Conservation (phyloP, 352 stramenopile genomes). For the Phytophthora syringae region DNA sequence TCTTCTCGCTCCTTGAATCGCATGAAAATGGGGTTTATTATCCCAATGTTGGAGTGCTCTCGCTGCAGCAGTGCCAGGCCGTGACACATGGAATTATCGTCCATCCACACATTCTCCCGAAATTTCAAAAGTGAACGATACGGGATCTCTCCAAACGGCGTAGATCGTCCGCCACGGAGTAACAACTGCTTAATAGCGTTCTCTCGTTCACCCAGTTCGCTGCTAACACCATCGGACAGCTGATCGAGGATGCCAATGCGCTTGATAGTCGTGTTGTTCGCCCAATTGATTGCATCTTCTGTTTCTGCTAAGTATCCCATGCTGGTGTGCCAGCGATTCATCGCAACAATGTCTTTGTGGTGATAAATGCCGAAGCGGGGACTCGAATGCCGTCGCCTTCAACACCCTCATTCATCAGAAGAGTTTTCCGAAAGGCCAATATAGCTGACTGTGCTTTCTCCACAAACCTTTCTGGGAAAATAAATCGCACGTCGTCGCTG, state of each 20-base stretch:
- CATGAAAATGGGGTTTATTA: neutral
- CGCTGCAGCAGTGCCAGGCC: neutral
- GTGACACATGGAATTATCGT: neutral
- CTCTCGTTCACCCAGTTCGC: neutral
- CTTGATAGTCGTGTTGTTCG: neutral
- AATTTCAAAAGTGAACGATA: constrained; percentile 2
- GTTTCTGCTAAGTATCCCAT: neutral
- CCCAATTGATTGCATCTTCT: constrained; percentile 4
- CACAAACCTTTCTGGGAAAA: constrained; percentile 8
- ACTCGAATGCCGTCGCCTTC: neutral
- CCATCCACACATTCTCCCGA: neutral
- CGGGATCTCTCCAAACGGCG: neutral
- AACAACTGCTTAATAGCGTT: neutral
- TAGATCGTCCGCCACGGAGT: neutral
- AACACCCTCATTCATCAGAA: neutral
- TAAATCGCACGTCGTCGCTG: neutral
- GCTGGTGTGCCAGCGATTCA: constrained; percentile 2
- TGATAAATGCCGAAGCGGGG: constrained; percentile 4
- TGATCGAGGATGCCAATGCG: neutral
- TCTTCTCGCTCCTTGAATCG: constrained; percentile 1
- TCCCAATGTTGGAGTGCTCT: neutral
- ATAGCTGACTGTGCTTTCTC: constrained; percentile 1
- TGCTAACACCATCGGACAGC: neutral
- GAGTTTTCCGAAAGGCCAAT: neutral
- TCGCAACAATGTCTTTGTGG: neutral